These are phyloP conservation scores for Yarrowia yakushimensis DNA, from an alignment of 805 yeast species.

Conservation along the genomic window DNA sequence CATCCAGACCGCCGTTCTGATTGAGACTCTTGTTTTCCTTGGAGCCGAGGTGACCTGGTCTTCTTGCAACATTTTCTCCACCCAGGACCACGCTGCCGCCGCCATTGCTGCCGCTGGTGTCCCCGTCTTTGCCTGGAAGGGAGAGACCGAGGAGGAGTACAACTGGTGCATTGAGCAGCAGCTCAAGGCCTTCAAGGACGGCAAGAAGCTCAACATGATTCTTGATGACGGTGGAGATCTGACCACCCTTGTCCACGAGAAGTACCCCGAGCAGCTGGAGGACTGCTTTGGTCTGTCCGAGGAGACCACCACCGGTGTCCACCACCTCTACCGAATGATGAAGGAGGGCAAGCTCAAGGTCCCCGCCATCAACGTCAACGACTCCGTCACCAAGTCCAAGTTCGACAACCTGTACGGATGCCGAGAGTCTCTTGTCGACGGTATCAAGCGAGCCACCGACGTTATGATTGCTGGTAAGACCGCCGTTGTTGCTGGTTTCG, in stretches of 20 bases:
- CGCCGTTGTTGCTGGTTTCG: conserved; percentile 98
- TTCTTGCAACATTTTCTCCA: conserved; percentile 98
- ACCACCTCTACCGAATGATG: conserved; percentile 95
- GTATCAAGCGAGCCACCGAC: conserved; percentile 99
- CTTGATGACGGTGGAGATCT: conserved; percentile 99
- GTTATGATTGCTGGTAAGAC: conserved; percentile 99
- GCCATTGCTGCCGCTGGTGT: conserved; percentile 99
- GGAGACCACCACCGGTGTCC: conserved; percentile 99
- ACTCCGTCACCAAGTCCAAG: conserved; percentile 98
- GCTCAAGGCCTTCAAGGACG: conserved; percentile 95
- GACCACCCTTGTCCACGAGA: conserved; percentile 93
- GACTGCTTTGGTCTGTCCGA: conserved; percentile 95
- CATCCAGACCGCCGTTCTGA: conserved; percentile 97
- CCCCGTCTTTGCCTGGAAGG: conserved; percentile 99
- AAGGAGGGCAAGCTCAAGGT: conserved; percentile 86
- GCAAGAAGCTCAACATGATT: conserved; percentile 90
- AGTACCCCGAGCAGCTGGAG: conserved; percentile 95
- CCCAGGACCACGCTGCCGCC: conserved; percentile 99
- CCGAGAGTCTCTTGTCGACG: conserved; percentile 97
- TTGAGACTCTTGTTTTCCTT: conserved; percentile 92
- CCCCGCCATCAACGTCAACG: conserved; percentile 99
- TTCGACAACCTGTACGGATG: conserved; percentile 99
- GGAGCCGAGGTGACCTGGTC: conserved; percentile 99
- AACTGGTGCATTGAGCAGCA: conserved; percentile 99
- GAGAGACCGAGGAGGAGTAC: conserved; percentile 99